A percentile compares a stretch with the other conserved stretches of the same genome.
phyloP scores from a whole-genome alignment of 306 rosid genomes.

The Dryas octopetala region DNA sequence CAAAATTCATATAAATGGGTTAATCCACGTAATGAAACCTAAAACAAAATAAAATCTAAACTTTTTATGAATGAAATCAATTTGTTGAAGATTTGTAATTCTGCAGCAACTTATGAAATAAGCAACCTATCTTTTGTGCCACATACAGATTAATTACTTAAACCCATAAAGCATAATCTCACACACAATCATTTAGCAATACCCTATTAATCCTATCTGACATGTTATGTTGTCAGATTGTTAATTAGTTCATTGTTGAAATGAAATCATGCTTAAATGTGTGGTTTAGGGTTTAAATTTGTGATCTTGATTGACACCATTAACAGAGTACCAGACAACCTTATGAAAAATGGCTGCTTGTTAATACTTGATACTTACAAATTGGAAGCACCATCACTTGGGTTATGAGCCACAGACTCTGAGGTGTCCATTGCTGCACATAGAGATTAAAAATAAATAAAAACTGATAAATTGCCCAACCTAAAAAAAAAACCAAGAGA shows the following conservation, averaged over 20 bases:
- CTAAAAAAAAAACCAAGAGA: neutral
- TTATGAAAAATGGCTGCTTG: neutral
- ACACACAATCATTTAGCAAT: neutral
- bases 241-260: neutral
- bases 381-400: conserved; percentile 34
- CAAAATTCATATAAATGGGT: neutral
- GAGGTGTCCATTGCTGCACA: conserved; percentile 71
- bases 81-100: neutral
- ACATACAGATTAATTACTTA: neutral
- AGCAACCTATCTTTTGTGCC: neutral
- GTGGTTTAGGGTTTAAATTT: neutral
- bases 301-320: neutral
- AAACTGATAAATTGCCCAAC: neutral
- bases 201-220: neutral
- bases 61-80: neutral
- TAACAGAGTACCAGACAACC: neutral
- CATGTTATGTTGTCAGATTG: neutral
- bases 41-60: neutral
- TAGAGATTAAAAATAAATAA: neutral
- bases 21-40: neutral
- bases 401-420: conserved; percentile 45
- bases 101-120: neutral
- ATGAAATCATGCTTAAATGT: neutral
- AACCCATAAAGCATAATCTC: neutral
- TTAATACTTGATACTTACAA: conserved; percentile 41